Evolutionary conservation across 176 grass and related monocot genomes (phyloP).

Genomic region (Saccharum officinarum): DNA sequence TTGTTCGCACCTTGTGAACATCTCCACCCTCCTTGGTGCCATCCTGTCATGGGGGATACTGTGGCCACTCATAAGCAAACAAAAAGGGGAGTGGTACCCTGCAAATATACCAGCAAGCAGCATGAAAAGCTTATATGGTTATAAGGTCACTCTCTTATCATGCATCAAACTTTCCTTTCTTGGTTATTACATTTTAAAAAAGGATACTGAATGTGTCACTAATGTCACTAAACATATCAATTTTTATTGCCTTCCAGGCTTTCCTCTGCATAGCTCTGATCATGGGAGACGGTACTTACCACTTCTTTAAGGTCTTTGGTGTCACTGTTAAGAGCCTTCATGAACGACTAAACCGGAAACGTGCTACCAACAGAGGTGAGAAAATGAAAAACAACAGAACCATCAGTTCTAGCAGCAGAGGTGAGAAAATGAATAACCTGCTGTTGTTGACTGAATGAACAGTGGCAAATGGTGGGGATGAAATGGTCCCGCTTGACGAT

Average conservation of each 20-base stretch:
- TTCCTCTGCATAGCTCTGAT: conserved; percentile 86
- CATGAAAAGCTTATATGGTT: conserved; percentile 90
- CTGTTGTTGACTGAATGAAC: neutral
- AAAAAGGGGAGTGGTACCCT: conserved; percentile 80
- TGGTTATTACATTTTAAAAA: neutral
- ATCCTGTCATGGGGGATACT: conserved; percentile 86
- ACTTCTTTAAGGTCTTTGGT: conserved; percentile 67
- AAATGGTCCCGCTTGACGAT: conserved; percentile 31
- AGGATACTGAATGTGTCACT: neutral
- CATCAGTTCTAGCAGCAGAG: conserved; percentile 20
- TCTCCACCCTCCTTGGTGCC: conserved; percentile 77
- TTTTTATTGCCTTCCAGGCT: conserved; percentile 32
- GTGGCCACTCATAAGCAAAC: conserved; percentile 80
- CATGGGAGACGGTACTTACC: conserved; percentile 76
- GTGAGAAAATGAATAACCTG: neutral
- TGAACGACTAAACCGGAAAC: conserved; percentile 34
- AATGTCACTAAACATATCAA: neutral
- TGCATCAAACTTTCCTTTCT: neutral
- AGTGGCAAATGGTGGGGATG: conserved; percentile 50
- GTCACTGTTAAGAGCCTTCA: conserved; percentile 55
- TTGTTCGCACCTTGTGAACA: conserved; percentile 87
- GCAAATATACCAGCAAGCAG: conserved; percentile 63
- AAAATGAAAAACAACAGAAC: neutral
- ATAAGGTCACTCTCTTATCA: conserved; percentile 61
- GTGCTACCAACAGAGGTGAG: conserved; percentile 58